Base-by-base conservation (phyloP, 208 protist species). In the Crithidia sp. region DNA sequence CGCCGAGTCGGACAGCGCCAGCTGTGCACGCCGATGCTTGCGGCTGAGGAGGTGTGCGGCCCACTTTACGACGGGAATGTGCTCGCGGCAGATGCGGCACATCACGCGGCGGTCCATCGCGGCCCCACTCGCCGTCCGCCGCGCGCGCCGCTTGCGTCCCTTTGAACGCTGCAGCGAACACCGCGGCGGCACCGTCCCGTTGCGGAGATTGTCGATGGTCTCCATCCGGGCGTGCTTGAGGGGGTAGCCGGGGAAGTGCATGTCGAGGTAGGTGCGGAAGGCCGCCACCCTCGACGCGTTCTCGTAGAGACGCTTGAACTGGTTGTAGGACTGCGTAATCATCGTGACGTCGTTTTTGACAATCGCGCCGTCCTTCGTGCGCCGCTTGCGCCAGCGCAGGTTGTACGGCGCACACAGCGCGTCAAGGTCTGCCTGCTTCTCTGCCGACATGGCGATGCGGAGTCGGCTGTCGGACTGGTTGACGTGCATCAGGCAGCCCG, bases 191-290 rank as follows among this genome's bases (percentile, higher is more conserved):
- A 91, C 86, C 14, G 68, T 77, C 50, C 82, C 89, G 7, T 79
- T 80, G 43, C 63, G 65, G 6, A 94, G 66, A 61, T 88, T 84
- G 53, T 80, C 62, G 52, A 86, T 62, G 37, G 78, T 84, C 67
- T 94, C 86, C 89, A 94, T 94, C 28, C 89, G 79, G n/a, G 69
- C 64, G 79, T 94, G 89, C 76, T 94, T 94, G 10, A 70, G 28
- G 4, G 89, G 89, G 79, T 94, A 94, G 10, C 84, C 86, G 36
- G 89, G 86, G 58, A 90, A 94, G 75, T 92, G 84, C 50, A 57
- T 10, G 17, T 87, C 66, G 2, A 94, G 39, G 52, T 90, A 94
- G 7, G 64, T 40, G 39, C 84, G 77, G 62, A 94, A 91, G n/a
- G 53, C 62, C 0, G 74, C 73, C 64, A 69, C 62, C 43, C 49